phyloP scores from a whole-genome alignment of 129 eudicot genomes.

The Lonicera japonica region DNA sequence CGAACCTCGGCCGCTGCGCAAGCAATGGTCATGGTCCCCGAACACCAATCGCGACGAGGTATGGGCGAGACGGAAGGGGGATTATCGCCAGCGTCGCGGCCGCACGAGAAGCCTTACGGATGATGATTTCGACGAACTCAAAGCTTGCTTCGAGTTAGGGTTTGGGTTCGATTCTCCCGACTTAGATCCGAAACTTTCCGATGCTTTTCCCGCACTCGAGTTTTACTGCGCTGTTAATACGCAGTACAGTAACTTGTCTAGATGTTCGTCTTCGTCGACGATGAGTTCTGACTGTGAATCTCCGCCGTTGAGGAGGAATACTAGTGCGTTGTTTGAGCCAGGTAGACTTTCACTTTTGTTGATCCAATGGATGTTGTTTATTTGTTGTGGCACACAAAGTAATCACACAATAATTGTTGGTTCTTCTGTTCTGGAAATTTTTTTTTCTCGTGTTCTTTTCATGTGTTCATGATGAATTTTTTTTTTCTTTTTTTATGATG shows the following conservation, averaged over 20 bases:
- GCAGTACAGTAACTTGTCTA: conserved; percentile 32
- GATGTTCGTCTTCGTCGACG: conserved; percentile 30
- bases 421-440: no score
- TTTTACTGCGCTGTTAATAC: conserved; percentile 59
- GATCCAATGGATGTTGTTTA: neutral
- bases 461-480: no score
- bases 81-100: conserved; percentile 24
- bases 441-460: no score
- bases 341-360: conserved; percentile 21
- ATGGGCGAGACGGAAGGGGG: conserved; percentile 44
- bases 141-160: conserved; percentile 75
- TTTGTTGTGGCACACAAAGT: no score
- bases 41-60: conserved; percentile 49
- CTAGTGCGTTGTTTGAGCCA: conserved; percentile 33
- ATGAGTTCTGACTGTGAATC: conserved; percentile 26
- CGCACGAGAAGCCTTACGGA: conserved; percentile 36
- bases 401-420: no score
- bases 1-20: conserved; percentile 18
- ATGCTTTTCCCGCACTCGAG: conserved; percentile 70
- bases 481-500: no score
- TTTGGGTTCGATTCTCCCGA: conserved; percentile 53
- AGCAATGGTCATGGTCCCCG: conserved; percentile 63
- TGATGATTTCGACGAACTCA: conserved; percentile 70
- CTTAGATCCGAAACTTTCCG: conserved; percentile 52
- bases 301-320: conserved; percentile 10